Base-by-base conservation (phyloP, 371 early-diverging fungal species). In the Batrachochytrium dendrobatidis region DNA sequence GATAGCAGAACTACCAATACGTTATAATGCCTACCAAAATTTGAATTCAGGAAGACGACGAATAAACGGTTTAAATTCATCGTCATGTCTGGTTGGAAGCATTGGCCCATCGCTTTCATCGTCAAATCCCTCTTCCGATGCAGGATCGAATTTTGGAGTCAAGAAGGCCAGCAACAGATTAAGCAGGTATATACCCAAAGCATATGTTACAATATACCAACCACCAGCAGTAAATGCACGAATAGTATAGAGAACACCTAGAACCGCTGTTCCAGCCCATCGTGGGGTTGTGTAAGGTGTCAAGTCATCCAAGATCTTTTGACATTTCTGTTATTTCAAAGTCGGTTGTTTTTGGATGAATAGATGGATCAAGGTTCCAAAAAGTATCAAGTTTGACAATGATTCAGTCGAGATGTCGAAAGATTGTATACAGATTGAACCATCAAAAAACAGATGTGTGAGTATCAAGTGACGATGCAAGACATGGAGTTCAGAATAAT, bases 41-140 rank as follows among this genome's bases (percentile, higher is more conserved):
- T 95, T 95, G 81, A 98, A 99, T 77, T 99, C 99, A n/a, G 99
- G 99, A 48, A 99, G 79, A 62, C 97, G 80, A 65, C 99, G 80
- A 58, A 99, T 91, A 73, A 99, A 99, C 3, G 99, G 99, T 53
- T 87, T 82, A 66, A 98, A 99, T 75, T 99, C 99, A 60, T 99
- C 98, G 63, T 95, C 95, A 4, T 76, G 82, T 56, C 86, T 85
- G 31, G 82, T 85, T 1, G 98, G 98, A 64, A 97, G 72, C 0
- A 83, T 87, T 57, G 87, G 90, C 59, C 84, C 86, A 58, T 82
- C 77, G 57, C 84, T 75, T 56, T 89, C 82, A 49, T 85, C 86
- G 33, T 85, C 76, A 49, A 84, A 84, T 73, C 80, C 24, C 29
- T 59, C 79, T 52, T 83, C 86, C 63, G 91, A 68, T 8, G 92